Base-by-base conservation (phyloP, 2,329 filamentous ascomycete species). In the Epichloe sylvatica region DNA sequence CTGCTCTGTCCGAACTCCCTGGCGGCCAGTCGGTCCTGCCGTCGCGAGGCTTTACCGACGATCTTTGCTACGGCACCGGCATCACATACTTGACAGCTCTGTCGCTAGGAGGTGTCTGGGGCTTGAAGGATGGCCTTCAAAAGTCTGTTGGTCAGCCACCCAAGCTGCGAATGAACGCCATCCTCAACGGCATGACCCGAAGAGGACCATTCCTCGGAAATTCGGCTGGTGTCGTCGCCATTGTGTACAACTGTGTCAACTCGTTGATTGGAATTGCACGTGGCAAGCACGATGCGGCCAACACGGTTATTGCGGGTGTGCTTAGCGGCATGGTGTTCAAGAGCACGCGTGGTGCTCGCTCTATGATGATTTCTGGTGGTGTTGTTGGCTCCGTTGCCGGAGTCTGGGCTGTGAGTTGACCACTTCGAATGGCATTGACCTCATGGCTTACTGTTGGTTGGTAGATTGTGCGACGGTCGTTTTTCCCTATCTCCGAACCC, bases 41-140 rank as follows among this genome's bases (percentile, higher is more conserved):
- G 41, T 96, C 90, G 50, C 84, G 92, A 66, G 92, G 92, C 65
- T 98, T 94, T 81, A 94, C 90, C 53, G 92, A 98, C 65, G 92
- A 98, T 67, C 80, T 98, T 52, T 97, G 92, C 71, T 98, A 98
- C 67, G 92, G 94, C 62, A 94, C 92, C 21, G 92, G 92, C 60
- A 83, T 91, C 54, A 95, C 89, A 63, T 98, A 98, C 65, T 75
- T 98, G 53, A 74, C 86, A n/a, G 92, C 86, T 6, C 73, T 98
- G 60, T 78, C 84, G 39, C 65, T 94, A 57, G 92, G 92, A 67
- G 92, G 92, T 57, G 83, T 80, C 51, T 97, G 91, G 91, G 92
- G 92, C 54, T 68, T 98, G 58, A 83, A 86, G 56, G 92, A 98
- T 69, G 92, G 92, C 11, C 70, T 97, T 59, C 81, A 83, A 62